Base-by-base conservation (phyloP, 2,329 filamentous ascomycete genomes). In the Arachnopeziza araneosa region DNA sequence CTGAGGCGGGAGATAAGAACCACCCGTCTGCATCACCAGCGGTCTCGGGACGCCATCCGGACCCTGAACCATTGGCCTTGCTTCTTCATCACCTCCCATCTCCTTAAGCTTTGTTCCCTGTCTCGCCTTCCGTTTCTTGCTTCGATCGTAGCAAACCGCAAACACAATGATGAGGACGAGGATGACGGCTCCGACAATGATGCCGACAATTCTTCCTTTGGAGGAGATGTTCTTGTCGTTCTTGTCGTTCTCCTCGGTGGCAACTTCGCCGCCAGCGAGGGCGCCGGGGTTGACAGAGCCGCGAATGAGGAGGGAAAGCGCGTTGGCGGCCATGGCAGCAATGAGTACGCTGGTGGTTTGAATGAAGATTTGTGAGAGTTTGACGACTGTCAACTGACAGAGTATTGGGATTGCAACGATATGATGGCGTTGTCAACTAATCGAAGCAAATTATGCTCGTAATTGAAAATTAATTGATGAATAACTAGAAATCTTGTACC, bases 71-170 rank as follows among this genome's bases (percentile, higher is more conserved):
- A 55, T 55, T 21, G 54, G 54, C 19, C 23, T 49, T 3, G 54
- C 54, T 22, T 55, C 54, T 14, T 55, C 32, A 24, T 55, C 54
- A 4, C 9, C 54, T 24, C 22, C 54, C 4, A 26, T 48, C 9
- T 55, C 53, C 32, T 26, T 22, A 44, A 55, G 26, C 22, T 23
- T n/a, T 22, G 30, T 50, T 30, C 54, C 54, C 19, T 55, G 54
- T 55, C 54, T 55, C 22, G 54, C 54, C 21, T 50, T 55, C 23
- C 54, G 36, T 22, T 50, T 55, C 44, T 24, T 26, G 36, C 54
- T 24, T 50, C 54, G 54, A 55, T 55, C 36, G 44, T 50, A 50
- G 21, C 44, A 55, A 19, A 55, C 44, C 14, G 36, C 54, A 19
- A 24, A 24, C 7, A 50, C 12, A 48, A 55, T 55, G 10, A 55